Conservation (phyloP, 768 basidiomycete genomes). For the Melanogaster broomeanus region DNA sequence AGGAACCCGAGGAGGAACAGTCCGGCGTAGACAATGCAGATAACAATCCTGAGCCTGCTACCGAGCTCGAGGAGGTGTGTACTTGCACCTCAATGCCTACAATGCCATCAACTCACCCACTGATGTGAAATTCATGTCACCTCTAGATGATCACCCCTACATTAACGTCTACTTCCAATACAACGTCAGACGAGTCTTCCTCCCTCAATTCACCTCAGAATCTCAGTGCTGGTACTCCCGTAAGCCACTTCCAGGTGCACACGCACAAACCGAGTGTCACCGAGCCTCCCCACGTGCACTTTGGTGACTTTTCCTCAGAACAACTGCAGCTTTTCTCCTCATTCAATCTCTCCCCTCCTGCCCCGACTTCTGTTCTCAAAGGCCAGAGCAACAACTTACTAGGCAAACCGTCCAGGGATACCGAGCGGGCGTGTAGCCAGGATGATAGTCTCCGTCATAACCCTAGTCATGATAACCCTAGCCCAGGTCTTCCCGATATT, state of each 20-base stretch:
- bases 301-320: constrained; percentile 31
- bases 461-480: constrained; percentile 12
- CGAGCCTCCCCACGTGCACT: constrained; percentile 32
- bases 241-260: constrained; percentile 21
- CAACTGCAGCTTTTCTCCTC: constrained; percentile 30
- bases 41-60: constrained; percentile 11
- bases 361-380: not conserved
- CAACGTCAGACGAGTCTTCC: constrained; percentile 44
- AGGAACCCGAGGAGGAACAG: constrained; percentile 52
- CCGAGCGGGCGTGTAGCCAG: constrained; percentile 21
- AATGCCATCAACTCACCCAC: constrained; percentile 1
- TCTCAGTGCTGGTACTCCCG: constrained; percentile 14
- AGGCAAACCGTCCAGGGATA: constrained; percentile 8
- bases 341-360: constrained; percentile 12
- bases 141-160: constrained; percentile 31
- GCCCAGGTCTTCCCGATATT: constrained; percentile 16
- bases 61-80: constrained; percentile 32
- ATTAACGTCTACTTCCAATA: constrained; percentile 42
- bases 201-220: constrained; percentile 30
- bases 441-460: constrained; percentile 17
- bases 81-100: not conserved
- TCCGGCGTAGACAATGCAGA: not conserved
- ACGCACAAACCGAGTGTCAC: constrained; percentile 28
- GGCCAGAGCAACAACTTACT: not conserved
- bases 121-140: constrained; percentile 10